A percentile compares a stretch with the other conserved stretches of the same genome.
Conservation (phyloP, 352 stramenopile species). For the Pythium scleroteichum region DNA sequence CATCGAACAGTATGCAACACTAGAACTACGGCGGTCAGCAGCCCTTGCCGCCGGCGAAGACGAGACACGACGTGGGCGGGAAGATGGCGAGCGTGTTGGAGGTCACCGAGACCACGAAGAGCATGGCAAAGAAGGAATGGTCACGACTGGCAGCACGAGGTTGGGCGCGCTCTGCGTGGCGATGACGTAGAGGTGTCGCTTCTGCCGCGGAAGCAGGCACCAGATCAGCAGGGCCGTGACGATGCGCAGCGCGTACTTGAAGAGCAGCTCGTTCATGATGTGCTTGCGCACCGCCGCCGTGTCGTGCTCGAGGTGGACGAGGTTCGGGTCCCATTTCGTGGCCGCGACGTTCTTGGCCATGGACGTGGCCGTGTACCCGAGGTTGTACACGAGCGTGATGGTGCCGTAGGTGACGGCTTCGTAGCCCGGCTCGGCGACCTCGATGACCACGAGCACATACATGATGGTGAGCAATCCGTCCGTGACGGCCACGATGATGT, state of each 20-base stretch:
- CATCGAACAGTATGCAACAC: too few relatives aligned
- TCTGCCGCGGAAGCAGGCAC: constrained; percentile 18
- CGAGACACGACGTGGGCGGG: constrained; percentile 24
- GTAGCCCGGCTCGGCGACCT: constrained; percentile 20
- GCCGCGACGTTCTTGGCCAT: constrained; percentile 8
- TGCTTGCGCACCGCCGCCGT: constrained; percentile 12
- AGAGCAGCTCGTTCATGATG: constrained; percentile 3
- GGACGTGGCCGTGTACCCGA: constrained; percentile 4
- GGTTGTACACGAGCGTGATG: constrained; percentile 17
- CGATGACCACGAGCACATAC: constrained; percentile 15
- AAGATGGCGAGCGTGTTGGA: constrained; percentile 26
- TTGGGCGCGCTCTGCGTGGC: constrained; percentile 3
- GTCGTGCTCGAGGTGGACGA: constrained; percentile 12
- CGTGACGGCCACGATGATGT: background rate
- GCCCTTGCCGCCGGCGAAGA: constrained; percentile 25
- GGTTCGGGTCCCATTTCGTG: background rate
- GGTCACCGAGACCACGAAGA: constrained; percentile 15
- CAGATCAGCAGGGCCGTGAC: constrained; percentile 1
- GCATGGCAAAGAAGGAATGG: constrained; percentile 8
- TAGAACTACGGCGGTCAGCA: constrained; percentile 7
- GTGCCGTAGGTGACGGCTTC: constrained; percentile 19
- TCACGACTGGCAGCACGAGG: constrained; percentile 12
- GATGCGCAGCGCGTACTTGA: constrained; percentile 2
- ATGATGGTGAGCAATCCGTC: constrained; percentile 1
- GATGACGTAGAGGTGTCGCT: constrained; percentile 11